Base-by-base conservation (phyloP, 2,329 filamentous ascomycete species). In the Paraconiothyrium brasiliense region DNA sequence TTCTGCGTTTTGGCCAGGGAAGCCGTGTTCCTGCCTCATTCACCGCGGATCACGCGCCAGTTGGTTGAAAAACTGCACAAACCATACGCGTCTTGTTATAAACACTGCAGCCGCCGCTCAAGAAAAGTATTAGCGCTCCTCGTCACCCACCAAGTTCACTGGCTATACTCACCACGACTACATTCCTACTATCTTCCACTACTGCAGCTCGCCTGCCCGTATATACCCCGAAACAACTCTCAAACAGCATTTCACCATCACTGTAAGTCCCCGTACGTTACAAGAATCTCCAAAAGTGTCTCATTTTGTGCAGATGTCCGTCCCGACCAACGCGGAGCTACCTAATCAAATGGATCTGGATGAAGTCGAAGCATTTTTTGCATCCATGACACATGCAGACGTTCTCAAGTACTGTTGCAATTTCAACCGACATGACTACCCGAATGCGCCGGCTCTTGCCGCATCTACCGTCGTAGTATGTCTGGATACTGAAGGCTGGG, bases 401-500 rank as follows among this genome's bases (percentile, higher is more conserved):
- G 35, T 41, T 1, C 37, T 52, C 34, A 52, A 9, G 11, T 52
- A 27, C 50, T 52, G 50, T 11, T 37, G 37, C 9, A 41, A 41
- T 9, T 5, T 52, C 34, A 52, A 52, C 20, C 34, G 50, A 13
- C 4, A 24, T 4, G 2, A 27, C 4, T 43, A 52, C 8, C 44
- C 44, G 9, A 30, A 57, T 27, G 52, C 59, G 11, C 58, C 65
- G 4, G 48, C 59, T 0, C 62, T 73, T 7, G 63, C 65, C 0
- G 32, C 66, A 1, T 59, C 68, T 22, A 61, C 62, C 0, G 54
- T 71, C 13, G 43, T 69, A 0, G 52, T 74, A 7, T 71, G 67
- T 34, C 32, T 74, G 3, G 71, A 74, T 41, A 69, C 66, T 1
- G 71, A 74, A 49, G 68, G 69, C 11, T 70, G 65, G 57, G 37